A percentile compares a stretch with the other conserved stretches of the same genome.
Evolutionary conservation across 257 asterid genomes (phyloP).

Genomic region (Asclepias syriaca): DNA sequence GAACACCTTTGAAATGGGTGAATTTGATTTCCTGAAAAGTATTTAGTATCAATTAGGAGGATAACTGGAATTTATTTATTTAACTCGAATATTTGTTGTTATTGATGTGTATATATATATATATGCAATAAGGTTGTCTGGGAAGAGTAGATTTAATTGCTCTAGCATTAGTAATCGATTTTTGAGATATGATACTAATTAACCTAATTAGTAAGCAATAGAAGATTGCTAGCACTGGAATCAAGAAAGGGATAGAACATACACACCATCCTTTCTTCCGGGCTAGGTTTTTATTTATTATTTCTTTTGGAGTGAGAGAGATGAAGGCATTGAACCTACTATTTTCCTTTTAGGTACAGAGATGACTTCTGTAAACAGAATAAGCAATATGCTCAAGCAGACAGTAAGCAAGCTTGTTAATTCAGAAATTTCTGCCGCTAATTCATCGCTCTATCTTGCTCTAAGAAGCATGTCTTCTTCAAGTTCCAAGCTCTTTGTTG

Average conservation of each 20-base stretch:
- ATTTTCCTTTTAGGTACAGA: slow-evolving; percentile 24
- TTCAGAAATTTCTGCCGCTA: slow-evolving; percentile 41
- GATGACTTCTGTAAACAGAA: slow-evolving; percentile 78
- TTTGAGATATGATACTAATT: neutral
- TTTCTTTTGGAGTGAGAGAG: no score
- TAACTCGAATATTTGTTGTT: neutral
- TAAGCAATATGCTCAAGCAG: slow-evolving; percentile 54
- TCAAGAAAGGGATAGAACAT: neutral
- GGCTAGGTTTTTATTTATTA: no score
- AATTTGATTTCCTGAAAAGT: neutral
- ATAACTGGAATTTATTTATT: neutral
- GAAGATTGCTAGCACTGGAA: neutral
- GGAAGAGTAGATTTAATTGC: neutral
- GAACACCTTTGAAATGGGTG: neutral
- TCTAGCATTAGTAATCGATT: neutral
- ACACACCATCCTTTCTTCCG: neutral
- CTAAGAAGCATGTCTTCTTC: slow-evolving; percentile 66
- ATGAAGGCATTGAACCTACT: neutral
- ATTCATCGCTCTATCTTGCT: slow-evolving; percentile 56
- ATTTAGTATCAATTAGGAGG: neutral
- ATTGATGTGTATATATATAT: neutral
- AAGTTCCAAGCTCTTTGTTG: slow-evolving; percentile 60
- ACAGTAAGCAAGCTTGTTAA: slow-evolving; percentile 36
- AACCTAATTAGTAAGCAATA: neutral
- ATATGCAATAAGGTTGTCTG: neutral